Conservation (phyloP, 345 rosid genomes). For the Bruguiera parviflora region DNA sequence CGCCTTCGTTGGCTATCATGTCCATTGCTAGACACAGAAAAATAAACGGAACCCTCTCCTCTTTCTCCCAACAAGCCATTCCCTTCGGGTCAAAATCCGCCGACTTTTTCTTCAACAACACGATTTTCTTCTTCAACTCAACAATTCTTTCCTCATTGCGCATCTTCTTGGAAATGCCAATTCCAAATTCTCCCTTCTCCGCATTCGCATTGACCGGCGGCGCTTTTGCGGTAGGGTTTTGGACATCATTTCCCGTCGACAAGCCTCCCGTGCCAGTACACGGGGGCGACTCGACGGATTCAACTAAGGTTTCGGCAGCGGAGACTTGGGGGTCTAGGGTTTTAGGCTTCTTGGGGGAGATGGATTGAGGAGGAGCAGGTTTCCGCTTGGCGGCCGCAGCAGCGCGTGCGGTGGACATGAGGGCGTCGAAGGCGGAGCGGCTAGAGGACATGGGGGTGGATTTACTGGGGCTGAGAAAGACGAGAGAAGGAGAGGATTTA, state of each 20-base stretch:
- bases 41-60: conserved; percentile 76
- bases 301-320: background rate
- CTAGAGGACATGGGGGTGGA: conserved; percentile 43
- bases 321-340: conserved; percentile 23
- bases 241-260: no score
- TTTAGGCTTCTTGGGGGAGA: conserved; percentile 52
- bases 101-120: conserved; percentile 59
- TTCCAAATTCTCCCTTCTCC: background rate
- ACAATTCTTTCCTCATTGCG: conserved; percentile 29
- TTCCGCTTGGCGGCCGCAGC: conserved; percentile 46
- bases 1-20: conserved; percentile 58
- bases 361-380: conserved; percentile 29
- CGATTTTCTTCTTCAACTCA: conserved; percentile 57
- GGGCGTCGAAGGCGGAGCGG: conserved; percentile 79
- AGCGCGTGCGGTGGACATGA: conserved; percentile 80
- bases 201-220: no score
- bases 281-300: background rate
- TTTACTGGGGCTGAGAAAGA: conserved; percentile 10
- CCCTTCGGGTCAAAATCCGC: conserved; percentile 53
- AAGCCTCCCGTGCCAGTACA: no score
- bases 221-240: no score
- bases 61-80: conserved; percentile 62
- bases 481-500: conserved; percentile 10
- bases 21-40: conserved; percentile 70
- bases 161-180: conserved; percentile 30